Conservation (phyloP, 768 basidiomycete species). For the Auriculariales sp. region DNA sequence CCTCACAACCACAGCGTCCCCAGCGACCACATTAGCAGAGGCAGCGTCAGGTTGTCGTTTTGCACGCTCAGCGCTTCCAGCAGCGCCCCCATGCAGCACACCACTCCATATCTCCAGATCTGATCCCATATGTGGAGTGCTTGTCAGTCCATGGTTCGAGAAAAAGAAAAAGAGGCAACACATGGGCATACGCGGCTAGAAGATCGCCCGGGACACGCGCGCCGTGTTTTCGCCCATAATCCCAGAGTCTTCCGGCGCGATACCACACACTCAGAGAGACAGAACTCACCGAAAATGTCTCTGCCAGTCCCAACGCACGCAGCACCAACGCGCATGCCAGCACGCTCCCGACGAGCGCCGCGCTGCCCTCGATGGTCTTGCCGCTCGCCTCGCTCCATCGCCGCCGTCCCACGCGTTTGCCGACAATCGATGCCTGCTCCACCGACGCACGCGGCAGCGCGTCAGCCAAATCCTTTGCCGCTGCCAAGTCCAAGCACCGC, state of each 20-base stretch:
- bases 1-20: background rate
- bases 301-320: constrained; percentile 52
- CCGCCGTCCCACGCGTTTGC: constrained; percentile 64
- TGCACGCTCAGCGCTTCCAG: constrained; percentile 89
- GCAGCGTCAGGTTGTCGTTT: constrained; percentile 93
- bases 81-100: constrained; percentile 48
- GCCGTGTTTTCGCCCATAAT: too few relatives aligned
- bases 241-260: background rate
- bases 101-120: constrained; percentile 51
- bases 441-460: background rate
- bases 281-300: constrained; percentile 59
- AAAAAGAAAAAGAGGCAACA: too few relatives aligned
- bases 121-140: constrained; percentile 16
- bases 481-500: background rate
- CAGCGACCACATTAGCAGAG: constrained; percentile 79
- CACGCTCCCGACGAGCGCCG: constrained; percentile 65
- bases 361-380: constrained; percentile 87
- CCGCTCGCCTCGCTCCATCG: constrained; percentile 73
- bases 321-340: constrained; percentile 55
- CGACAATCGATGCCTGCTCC: constrained; percentile 76
- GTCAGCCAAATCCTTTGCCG: constrained; percentile 2
- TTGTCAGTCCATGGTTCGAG: background rate
- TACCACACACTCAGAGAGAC: too few relatives aligned
- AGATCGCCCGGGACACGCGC: too few relatives aligned
- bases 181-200: too few relatives aligned